Percentiles rank a stretch among this genome's conserved stretches.
phyloP scores from a whole-genome alignment of 371 early-diverging fungal genomes.

The Rhizopus sp. region DNA sequence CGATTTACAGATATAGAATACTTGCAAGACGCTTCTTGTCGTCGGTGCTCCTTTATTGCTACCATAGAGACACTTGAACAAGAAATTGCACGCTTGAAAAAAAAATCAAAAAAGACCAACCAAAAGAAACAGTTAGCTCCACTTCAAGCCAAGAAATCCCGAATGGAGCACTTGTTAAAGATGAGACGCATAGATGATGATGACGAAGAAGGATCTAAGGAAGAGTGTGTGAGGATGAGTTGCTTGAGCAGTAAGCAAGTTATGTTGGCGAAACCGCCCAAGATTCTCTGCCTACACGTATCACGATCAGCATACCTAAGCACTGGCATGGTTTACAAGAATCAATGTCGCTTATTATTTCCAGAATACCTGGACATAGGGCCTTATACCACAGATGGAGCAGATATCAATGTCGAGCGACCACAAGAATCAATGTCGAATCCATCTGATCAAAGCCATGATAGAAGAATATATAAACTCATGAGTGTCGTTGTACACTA shows the following conservation, averaged over 20 bases:
- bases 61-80: constrained; percentile 35
- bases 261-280: constrained; percentile 64
- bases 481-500: constrained; percentile 87
- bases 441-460: no score
- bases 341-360: constrained; percentile 63
- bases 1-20: constrained; percentile 70
- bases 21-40: constrained; percentile 72
- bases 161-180: constrained; percentile 9
- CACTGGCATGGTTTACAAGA: constrained; percentile 67
- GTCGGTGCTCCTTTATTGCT: constrained; percentile 67
- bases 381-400: constrained; percentile 53
- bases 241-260: constrained; percentile 56
- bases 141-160: constrained; percentile 17
- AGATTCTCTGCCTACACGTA: constrained; percentile 68
- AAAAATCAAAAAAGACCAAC: constrained; percentile 29
- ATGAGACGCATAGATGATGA: constrained; percentile 26
- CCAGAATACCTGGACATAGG: constrained; percentile 64
- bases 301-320: constrained; percentile 68
- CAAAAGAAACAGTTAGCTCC: no score
- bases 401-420: constrained; percentile 50
- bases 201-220: no score
- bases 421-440: no score
- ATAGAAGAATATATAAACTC: constrained; percentile 58
- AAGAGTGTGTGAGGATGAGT: constrained; percentile 9
- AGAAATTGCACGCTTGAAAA: constrained; percentile 43